Conservation (phyloP, 495 filamentous ascomycete genomes). For the Penicillium arizonense region DNA sequence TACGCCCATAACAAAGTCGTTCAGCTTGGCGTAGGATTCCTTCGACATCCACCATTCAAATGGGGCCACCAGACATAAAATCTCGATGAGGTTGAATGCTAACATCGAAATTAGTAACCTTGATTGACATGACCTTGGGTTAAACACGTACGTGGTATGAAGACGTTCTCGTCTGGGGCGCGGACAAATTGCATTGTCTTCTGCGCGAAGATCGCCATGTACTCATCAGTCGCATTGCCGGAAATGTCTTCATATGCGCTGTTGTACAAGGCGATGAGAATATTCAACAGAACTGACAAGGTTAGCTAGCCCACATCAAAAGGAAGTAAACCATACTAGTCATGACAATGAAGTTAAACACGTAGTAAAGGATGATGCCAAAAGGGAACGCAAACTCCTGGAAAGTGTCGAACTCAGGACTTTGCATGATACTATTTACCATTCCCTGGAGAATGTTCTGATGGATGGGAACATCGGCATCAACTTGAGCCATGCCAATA, state of each 20-base stretch:
- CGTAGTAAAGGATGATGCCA: constrained; percentile 87
- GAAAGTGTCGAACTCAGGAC: constrained; percentile 86
- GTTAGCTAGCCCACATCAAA: constrained; percentile 17
- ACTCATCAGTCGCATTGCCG: constrained; percentile 91
- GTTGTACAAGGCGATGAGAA: constrained; percentile 96
- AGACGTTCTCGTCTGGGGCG: constrained; percentile 96
- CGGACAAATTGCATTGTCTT: constrained; percentile 96
- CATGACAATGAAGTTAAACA: constrained; percentile 98
- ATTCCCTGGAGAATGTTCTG: constrained; percentile 83
- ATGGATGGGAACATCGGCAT: constrained; percentile 60
- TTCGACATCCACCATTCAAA: constrained; percentile 94
- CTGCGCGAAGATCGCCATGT: constrained; percentile 82
- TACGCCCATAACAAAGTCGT: constrained; percentile 81
- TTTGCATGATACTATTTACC: constrained; percentile 86
- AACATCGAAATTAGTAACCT: not conserved
- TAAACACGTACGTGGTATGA: constrained; percentile 68
- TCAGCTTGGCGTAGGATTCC: constrained; percentile 67
- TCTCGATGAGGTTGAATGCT: constrained; percentile 89
- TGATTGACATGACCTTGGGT: too few species aligned
- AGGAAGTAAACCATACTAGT: constrained; percentile 42
- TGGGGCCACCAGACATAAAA: constrained; percentile 72
- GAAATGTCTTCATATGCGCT: constrained; percentile 95
- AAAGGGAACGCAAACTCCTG: constrained; percentile 76
- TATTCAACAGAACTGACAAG: constrained; percentile 73
- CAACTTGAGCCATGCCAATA: constrained; percentile 85